Conservation (phyloP, 1,284 basidiomycete genomes). For the Sanghuangporus weigelae region DNA sequence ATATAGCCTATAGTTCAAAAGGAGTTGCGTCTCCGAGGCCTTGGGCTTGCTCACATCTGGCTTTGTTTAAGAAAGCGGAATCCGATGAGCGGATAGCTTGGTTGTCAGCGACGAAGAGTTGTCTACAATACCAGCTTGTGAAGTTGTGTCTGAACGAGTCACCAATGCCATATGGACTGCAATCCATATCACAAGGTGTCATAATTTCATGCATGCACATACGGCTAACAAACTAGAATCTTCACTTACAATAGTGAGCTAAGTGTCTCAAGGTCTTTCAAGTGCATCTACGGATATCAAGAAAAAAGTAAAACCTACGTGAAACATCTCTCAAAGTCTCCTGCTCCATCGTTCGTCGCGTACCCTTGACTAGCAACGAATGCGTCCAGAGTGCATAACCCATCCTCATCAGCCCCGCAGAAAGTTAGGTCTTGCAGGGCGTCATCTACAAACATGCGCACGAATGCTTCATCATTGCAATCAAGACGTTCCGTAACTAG, state of each 20-base stretch:
- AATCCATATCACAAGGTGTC: neutral
- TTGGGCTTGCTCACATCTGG: too few species aligned
- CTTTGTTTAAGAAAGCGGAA: too few species aligned
- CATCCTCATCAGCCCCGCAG: constrained; percentile 46
- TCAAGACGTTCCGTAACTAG: constrained; percentile 59
- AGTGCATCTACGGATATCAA: neutral
- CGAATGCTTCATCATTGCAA: constrained; percentile 41
- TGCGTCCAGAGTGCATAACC: constrained; percentile 56
- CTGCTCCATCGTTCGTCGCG: constrained; percentile 56
- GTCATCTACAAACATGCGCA: constrained; percentile 65
- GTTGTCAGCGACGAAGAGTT: neutral
- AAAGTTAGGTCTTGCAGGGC: constrained; percentile 58
- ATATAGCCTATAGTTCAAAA: too few species aligned
- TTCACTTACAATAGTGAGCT: neutral
- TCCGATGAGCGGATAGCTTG: too few species aligned
- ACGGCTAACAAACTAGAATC: neutral
- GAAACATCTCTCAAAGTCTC: constrained; percentile 60
- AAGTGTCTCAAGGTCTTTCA: neutral
- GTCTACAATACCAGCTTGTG: neutral
- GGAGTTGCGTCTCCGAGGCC: too few species aligned
- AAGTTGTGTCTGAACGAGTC: neutral
- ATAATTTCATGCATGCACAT: neutral
- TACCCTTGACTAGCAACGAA: constrained; percentile 73
- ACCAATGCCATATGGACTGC: neutral
- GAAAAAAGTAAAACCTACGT: neutral